These are phyloP conservation scores for Phialocephala sp. DNA, from an alignment of 2,329 filamentous ascomycete genomes.

Conservation along the genomic window DNA sequence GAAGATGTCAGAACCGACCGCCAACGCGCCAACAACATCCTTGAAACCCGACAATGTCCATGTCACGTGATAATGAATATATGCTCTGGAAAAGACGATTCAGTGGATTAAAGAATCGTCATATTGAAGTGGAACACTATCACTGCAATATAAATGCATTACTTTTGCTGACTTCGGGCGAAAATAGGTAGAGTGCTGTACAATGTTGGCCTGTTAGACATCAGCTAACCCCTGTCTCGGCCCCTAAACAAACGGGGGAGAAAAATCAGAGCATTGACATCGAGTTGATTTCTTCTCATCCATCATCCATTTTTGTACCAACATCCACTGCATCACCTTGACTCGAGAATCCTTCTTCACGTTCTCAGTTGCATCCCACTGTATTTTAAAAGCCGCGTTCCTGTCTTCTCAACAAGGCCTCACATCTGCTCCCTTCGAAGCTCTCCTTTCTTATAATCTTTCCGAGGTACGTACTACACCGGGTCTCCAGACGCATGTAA, in stretches of 20 bases:
- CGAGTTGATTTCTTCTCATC: conserved; percentile 19
- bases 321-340: conserved; percentile 23
- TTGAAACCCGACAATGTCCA: conserved; percentile 13
- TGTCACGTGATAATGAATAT: neutral
- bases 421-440: conserved; percentile 9
- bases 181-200: neutral
- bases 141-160: neutral
- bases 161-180: neutral
- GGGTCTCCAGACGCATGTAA: conserved; percentile 1
- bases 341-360: conserved; percentile 18
- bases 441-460: conserved; percentile 14
- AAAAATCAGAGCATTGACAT: conserved; percentile 27
- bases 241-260: conserved; percentile 18
- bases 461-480: conserved; percentile 21
- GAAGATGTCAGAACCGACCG: conserved; percentile 7
- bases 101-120: too few relatives aligned
- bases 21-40: conserved; percentile 13
- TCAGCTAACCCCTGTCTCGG: conserved; percentile 21
- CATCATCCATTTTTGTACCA: conserved; percentile 30
- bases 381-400: conserved; percentile 25
- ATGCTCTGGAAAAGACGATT: neutral
- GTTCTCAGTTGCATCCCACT: conserved; percentile 28
- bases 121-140: neutral
- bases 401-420: conserved; percentile 9
- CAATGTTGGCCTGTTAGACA: neutral